Base-by-base conservation (phyloP, 1,284 basidiomycete genomes). In the Trametes versicolor region DNA sequence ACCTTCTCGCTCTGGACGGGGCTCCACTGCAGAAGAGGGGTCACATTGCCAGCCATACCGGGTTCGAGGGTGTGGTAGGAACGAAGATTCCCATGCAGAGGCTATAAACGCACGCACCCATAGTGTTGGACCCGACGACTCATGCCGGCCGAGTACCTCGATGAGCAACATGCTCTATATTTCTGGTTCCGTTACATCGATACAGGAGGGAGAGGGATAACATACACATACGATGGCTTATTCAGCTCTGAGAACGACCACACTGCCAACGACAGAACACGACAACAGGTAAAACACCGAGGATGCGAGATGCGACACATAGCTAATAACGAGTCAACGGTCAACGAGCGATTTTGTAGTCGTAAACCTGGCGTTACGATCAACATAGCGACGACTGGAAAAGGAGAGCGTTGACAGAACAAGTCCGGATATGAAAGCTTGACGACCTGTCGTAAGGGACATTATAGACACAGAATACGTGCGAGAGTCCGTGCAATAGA, bases 381-480 rank as follows among this genome's bases (percentile, higher is more conserved):
- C 68, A 70, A 70, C 68, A 70, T 70, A 70, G 66, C 68, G 68
- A 70, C 56, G 43, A 48, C 64, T 62, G 41, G 49, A 55, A 48
- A 47, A 32, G 52, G 50, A 63, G 37, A 64, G 58, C 64, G 59
- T 53, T 32, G 43, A 45, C 49, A 50, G 13, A 57, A 43, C 41
- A 50, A 56, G 57, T 66, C 63, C 59, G 56, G 37, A 2, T 13
- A 2, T 13, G 12, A 17, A 39, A 43, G 53, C 52, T 61, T 50
- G 45, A 62, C 60, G 62, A 69, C 60, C 60, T 58, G 64, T 62
- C 60, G 64, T 63, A 54, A 65, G 53, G 64, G 60, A 37, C 50
- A 61, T 60, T 51, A 62, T 56, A 54, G 50, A 60, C 55, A 64
- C 17, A 29, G 54, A 47, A 52, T 21, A 53, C 41, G 53, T 51